Percentiles rank a stretch among this genome's conserved stretches.
Evolutionary conservation across 2,329 filamentous ascomycete species (phyloP).

Genomic region (Sclerotinia sclerotiorum): DNA sequence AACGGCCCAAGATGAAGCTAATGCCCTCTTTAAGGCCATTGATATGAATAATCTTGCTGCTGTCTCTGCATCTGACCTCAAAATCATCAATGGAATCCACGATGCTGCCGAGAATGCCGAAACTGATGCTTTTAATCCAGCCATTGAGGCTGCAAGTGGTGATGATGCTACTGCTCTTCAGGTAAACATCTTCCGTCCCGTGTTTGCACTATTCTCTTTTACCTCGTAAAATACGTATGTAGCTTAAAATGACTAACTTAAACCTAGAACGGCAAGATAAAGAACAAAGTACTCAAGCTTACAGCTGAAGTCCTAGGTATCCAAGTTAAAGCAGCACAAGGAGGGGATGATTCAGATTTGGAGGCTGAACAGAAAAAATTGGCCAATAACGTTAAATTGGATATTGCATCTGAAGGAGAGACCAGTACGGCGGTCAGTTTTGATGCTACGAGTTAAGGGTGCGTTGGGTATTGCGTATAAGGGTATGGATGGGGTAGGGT

Average conservation of each 20-base stretch:
- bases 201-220: no score
- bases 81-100: slow-evolving; percentile 52
- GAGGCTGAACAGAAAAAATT: slow-evolving; percentile 52
- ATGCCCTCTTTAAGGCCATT: slow-evolving; percentile 43
- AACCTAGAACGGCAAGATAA: slow-evolving; percentile 53
- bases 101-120: slow-evolving; percentile 55
- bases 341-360: slow-evolving; percentile 47
- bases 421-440: slow-evolving; percentile 45
- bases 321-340: slow-evolving; percentile 52
- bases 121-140: slow-evolving; percentile 53
- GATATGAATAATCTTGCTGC: slow-evolving; percentile 46
- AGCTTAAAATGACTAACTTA: background rate
- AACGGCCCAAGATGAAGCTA: slow-evolving; percentile 47
- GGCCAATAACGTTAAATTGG: slow-evolving; percentile 52
- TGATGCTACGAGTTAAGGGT: slow-evolving; percentile 36
- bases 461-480: no score
- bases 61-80: slow-evolving; percentile 49
- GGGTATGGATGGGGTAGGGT: no score
- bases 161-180: slow-evolving; percentile 50
- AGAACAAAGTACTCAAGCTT: slow-evolving; percentile 61
- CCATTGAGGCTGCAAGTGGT: slow-evolving; percentile 50
- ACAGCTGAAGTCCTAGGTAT: slow-evolving; percentile 53
- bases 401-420: slow-evolving; percentile 50
- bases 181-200: slow-evolving; percentile 34
- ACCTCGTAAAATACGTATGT: background rate